phyloP scores from a whole-genome alignment of 495 filamentous ascomycete genomes.

The Oidiodendron maius region DNA sequence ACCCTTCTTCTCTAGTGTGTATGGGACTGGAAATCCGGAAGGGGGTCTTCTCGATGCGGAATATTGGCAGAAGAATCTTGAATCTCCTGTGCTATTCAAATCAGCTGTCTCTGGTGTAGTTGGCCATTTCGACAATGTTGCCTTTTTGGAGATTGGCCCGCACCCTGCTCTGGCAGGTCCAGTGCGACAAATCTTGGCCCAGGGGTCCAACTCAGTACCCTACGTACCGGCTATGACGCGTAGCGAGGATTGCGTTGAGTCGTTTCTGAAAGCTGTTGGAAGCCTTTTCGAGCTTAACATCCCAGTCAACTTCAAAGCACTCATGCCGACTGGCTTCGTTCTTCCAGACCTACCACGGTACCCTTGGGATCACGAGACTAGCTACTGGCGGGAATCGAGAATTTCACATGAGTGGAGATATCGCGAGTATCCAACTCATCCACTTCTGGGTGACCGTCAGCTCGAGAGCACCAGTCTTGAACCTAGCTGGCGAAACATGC shows the following conservation, averaged over 20 bases:
- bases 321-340: conserved; percentile 25
- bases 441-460: conserved; percentile 27
- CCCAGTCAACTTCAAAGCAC: conserved; percentile 32
- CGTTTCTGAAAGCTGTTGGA: conserved; percentile 34
- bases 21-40: conserved; percentile 23
- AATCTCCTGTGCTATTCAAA: conserved; percentile 44
- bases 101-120: conserved; percentile 25
- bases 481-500: conserved; percentile 31
- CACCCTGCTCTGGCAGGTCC: conserved; percentile 59
- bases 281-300: conserved; percentile 17
- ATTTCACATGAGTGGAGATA: conserved; percentile 20
- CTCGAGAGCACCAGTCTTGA: conserved; percentile 22
- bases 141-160: no score
- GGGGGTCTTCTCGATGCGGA: conserved; percentile 26
- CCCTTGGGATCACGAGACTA: conserved; percentile 26
- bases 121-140: neutral
- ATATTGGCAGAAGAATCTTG: conserved; percentile 53
- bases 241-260: conserved; percentile 37
- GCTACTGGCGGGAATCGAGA: conserved; percentile 28
- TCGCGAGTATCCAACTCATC: conserved; percentile 24
- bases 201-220: neutral
- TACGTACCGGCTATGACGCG: conserved; percentile 32
- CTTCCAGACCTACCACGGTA: conserved; percentile 29
- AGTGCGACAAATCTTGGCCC: conserved; percentile 44
- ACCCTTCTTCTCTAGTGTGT: conserved; percentile 34